Conservation (phyloP, 495 filamentous ascomycete species). For the Lepraria neglecta region DNA sequence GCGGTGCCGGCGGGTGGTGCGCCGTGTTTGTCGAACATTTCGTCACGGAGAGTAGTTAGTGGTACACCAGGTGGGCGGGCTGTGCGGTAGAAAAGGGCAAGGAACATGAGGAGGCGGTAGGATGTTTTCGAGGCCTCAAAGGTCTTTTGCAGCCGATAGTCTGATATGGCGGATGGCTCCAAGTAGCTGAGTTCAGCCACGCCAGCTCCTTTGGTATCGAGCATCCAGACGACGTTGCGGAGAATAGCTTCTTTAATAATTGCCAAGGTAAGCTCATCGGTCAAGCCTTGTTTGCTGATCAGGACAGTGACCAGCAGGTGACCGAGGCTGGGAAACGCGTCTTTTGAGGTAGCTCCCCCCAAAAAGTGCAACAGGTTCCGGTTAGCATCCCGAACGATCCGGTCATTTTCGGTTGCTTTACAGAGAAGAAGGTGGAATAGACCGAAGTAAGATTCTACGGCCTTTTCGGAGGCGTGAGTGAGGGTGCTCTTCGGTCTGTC, state of each 20-base stretch:
- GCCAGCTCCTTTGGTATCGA: slow-evolving; percentile 36
- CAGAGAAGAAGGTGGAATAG: slow-evolving; percentile 49
- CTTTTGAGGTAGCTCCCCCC: slow-evolving; percentile 37
- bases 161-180: slow-evolving; percentile 30
- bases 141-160: slow-evolving; percentile 44
- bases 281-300: slow-evolving; percentile 41
- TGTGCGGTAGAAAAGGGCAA: slow-evolving; percentile 42
- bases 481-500: slow-evolving; percentile 35
- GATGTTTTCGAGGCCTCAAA: slow-evolving; percentile 43
- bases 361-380: slow-evolving; percentile 34
- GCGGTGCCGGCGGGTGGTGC: slow-evolving; percentile 40
- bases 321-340: slow-evolving; percentile 43
- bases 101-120: slow-evolving; percentile 50
- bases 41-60: slow-evolving; percentile 37
- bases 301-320: slow-evolving; percentile 43
- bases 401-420: slow-evolving; percentile 24
- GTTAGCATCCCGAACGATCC: slow-evolving; percentile 26
- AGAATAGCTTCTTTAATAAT: slow-evolving; percentile 46
- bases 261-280: slow-evolving; percentile 35
- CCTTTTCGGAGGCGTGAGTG: slow-evolving; percentile 46
- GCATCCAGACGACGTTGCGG: slow-evolving; percentile 49
- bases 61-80: slow-evolving; percentile 36
- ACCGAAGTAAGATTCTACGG: slow-evolving; percentile 49
- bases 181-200: slow-evolving; percentile 43
- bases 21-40: slow-evolving; percentile 44